Percentiles rank a stretch among this genome's conserved stretches.
Evolutionary conservation across 225 moss, liverwort and hornwort genomes (phyloP).

Genomic region (Physcomitrellopsis africana): DNA sequence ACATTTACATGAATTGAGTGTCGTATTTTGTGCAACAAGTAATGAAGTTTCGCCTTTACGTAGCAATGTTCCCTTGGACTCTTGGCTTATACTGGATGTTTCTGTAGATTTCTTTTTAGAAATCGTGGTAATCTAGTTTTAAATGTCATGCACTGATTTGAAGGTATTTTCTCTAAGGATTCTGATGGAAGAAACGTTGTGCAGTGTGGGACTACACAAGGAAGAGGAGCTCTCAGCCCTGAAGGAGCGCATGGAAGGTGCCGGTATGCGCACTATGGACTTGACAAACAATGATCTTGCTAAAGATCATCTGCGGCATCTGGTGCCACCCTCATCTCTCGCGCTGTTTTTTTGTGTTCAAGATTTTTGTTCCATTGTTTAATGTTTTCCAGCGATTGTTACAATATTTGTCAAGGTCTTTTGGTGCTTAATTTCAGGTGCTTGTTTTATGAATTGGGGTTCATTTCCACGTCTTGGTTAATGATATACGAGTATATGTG

Average conservation of each 20-base stretch:
- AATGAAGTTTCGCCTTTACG: not conserved
- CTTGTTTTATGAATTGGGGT: not conserved
- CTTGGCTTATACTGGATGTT: slow-evolving; percentile 4
- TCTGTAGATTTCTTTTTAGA: not conserved
- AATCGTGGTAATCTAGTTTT: not conserved
- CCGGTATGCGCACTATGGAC: slow-evolving; percentile 72
- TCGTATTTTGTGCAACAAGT: not conserved
- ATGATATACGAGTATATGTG: slow-evolving; percentile 12
- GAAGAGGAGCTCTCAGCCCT: slow-evolving; percentile 67
- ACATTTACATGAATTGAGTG: not conserved
- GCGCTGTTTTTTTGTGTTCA: not conserved
- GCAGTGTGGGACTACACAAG: slow-evolving; percentile 71
- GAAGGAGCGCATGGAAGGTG: slow-evolving; percentile 58
- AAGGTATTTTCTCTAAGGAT: not conserved
- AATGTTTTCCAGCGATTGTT: not conserved
- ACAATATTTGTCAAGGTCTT: not conserved
- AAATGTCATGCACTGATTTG: not conserved
- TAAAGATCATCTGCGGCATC: slow-evolving; percentile 88
- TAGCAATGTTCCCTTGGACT: not conserved
- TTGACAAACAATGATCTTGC: slow-evolving; percentile 92
- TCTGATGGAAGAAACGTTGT: not conserved
- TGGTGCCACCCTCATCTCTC: slow-evolving; percentile 34
- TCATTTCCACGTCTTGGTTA: not conserved
- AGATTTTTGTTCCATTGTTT: not conserved
- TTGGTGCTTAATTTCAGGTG: not conserved